phyloP scores from a whole-genome alignment of 192 early-diverging fungal genomes.

The Kappamyces sp. region DNA sequence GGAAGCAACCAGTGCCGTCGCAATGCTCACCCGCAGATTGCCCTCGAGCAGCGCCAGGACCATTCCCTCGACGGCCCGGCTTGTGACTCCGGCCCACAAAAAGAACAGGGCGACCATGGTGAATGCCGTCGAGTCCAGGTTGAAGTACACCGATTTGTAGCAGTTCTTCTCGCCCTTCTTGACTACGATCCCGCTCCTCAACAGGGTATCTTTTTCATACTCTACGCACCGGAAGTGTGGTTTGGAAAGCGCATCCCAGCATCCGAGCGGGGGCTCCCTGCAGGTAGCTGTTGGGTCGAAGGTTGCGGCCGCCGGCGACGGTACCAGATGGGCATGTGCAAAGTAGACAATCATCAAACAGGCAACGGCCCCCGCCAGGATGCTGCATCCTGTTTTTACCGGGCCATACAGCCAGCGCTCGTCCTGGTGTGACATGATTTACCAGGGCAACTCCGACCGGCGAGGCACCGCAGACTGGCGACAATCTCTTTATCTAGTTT shows the following conservation, averaged over 20 bases:
- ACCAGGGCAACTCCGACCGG: too few relatives aligned
- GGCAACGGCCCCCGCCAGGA: not conserved
- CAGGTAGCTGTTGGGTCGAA: slow-evolving; percentile 9
- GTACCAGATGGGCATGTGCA: slow-evolving; percentile 2
- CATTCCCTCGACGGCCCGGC: slow-evolving; percentile 5
- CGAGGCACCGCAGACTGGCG: too few relatives aligned
- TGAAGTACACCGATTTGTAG: slow-evolving; percentile 16
- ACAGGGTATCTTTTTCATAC: slow-evolving; percentile 8
- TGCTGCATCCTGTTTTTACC: too few relatives aligned
- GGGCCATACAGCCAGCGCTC: too few relatives aligned
- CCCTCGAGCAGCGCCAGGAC: slow-evolving; percentile 1
- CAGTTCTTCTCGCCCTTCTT: slow-evolving; percentile 8
- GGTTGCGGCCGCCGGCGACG: not conserved
- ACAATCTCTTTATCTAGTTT: too few relatives aligned
- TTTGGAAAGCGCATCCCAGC: slow-evolving; percentile 13
- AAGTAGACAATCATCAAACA: not conserved
- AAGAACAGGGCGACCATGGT: slow-evolving; percentile 4
- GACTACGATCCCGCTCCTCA: not conserved
- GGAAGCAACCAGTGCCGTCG: not conserved
- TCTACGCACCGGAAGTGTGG: slow-evolving; percentile 3
- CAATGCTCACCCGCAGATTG: not conserved
- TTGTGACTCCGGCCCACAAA: slow-evolving; percentile 2
- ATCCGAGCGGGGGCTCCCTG: not conserved
- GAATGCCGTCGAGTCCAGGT: slow-evolving; percentile 5
- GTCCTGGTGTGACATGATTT: too few relatives aligned